phyloP scores from a whole-genome alignment of 768 basidiomycete genomes.

The Boletus coccyginus region DNA sequence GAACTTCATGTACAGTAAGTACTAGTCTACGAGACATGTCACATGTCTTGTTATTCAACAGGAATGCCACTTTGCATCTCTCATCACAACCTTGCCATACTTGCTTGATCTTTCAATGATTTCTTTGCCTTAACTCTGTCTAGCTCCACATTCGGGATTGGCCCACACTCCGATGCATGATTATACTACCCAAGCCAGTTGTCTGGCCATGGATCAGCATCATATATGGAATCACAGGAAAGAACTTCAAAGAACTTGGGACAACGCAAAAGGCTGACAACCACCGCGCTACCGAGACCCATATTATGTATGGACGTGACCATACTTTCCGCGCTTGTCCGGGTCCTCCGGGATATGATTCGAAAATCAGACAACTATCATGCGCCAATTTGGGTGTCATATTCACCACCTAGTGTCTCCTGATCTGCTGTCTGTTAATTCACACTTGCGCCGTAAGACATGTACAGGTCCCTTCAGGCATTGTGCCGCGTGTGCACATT shows the following conservation, averaged over 20 bases:
- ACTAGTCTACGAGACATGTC: too few species aligned
- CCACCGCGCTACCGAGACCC: slow-evolving; percentile 77
- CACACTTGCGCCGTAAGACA: too few species aligned
- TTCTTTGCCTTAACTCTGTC: slow-evolving; percentile 72
- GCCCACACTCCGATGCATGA: slow-evolving; percentile 63
- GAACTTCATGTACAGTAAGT: too few species aligned
- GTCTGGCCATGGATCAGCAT: neutral
- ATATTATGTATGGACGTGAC: slow-evolving; percentile 69
- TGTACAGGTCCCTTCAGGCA: too few species aligned
- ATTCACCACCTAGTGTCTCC: too few species aligned
- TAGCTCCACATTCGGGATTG: slow-evolving; percentile 58
- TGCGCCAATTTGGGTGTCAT: too few species aligned
- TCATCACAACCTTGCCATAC: slow-evolving; percentile 36
- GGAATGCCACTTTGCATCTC: too few species aligned
- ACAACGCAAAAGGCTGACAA: slow-evolving; percentile 67
- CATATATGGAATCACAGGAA: neutral
- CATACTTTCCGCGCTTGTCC: slow-evolving; percentile 46
- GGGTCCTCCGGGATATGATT: too few species aligned
- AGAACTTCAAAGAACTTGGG: slow-evolving; percentile 64
- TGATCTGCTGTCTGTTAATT: too few species aligned
- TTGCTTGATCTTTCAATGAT: slow-evolving; percentile 38
- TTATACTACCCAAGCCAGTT: slow-evolving; percentile 68
- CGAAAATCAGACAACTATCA: too few species aligned
- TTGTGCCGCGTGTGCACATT: too few species aligned
- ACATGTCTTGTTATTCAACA: too few species aligned